These are phyloP conservation scores for Wallacemonas rigidus DNA, from an alignment of 208 protist genomes.

Conservation along the genomic window DNA sequence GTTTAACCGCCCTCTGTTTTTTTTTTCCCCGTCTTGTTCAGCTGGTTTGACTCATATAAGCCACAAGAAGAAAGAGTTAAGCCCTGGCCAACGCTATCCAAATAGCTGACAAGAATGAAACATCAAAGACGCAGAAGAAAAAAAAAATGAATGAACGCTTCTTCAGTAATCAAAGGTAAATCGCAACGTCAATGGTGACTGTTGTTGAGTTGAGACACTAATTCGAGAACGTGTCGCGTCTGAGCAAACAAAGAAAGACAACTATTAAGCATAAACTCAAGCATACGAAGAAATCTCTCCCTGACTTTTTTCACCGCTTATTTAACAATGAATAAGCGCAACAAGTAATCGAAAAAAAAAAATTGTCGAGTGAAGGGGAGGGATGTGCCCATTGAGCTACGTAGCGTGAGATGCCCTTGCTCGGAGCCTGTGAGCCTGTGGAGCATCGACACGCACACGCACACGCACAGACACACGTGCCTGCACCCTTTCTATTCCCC, in stretches of 20 bases:
- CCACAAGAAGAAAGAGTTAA: conserved; percentile 4
- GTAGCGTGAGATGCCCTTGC: too few relatives aligned
- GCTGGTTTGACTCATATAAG: neutral
- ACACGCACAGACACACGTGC: conserved; percentile 8
- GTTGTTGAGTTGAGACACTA: conserved; percentile 1
- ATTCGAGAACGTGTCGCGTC: conserved; percentile 2
- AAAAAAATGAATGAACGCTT: neutral
- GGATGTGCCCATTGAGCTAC: too few relatives aligned
- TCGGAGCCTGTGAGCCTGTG: too few relatives aligned
- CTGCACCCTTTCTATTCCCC: neutral
- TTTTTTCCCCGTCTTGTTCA: conserved; percentile 12
- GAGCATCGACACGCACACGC: neutral
- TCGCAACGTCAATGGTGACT: neutral
- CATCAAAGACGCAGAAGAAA: conserved; percentile 20
- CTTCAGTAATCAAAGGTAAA: neutral
- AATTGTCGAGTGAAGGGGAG: neutral
- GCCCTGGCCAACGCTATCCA: neutral
- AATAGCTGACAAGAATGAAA: conserved; percentile 14
- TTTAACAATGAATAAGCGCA: conserved; percentile 16
- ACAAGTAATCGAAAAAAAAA: conserved; percentile 25
- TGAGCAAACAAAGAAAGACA: conserved; percentile 8
- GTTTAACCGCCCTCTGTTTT: conserved; percentile 3
- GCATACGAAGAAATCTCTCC: neutral
- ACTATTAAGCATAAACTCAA: conserved; percentile 12
- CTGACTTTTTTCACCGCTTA: conserved; percentile 11